Conservation (phyloP, 345 rosid species). For the Eucalyptus sp. region DNA sequence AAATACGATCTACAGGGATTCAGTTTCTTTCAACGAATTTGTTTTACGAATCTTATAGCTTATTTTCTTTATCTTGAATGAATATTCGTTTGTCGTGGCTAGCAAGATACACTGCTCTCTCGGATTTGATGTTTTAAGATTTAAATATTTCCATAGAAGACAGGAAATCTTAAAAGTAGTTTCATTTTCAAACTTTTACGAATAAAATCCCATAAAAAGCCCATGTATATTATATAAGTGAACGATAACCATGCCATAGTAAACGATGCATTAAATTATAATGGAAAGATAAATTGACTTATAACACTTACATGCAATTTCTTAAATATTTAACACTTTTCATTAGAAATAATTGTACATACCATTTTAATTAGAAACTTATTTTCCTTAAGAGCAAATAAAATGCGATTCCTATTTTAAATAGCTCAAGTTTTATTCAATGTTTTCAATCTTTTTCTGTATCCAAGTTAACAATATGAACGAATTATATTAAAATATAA, state of each 20-base stretch:
- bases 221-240: background rate
- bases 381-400: background rate
- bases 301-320: too few species aligned
- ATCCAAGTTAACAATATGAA: background rate
- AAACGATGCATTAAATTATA: too few species aligned
- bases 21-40: background rate
- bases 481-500: fast-evolving
- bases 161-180: background rate
- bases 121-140: background rate
- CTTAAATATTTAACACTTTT: too few species aligned
- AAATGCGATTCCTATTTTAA: background rate
- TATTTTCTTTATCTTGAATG: background rate
- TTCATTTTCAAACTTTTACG: too few species aligned
- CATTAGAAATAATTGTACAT: too few species aligned
- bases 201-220: background rate
- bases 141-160: background rate
- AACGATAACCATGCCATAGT: fast-evolving
- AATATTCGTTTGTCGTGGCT: background rate
- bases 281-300: too few species aligned
- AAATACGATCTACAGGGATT: background rate
- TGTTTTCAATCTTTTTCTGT: background rate
- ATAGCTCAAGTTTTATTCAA: too few species aligned
- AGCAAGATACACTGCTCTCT: background rate
- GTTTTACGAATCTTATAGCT: background rate
- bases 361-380: too few species aligned